phyloP scores from a whole-genome alignment of 345 rosid species.

The Crucihimalaya himalaica region DNA sequence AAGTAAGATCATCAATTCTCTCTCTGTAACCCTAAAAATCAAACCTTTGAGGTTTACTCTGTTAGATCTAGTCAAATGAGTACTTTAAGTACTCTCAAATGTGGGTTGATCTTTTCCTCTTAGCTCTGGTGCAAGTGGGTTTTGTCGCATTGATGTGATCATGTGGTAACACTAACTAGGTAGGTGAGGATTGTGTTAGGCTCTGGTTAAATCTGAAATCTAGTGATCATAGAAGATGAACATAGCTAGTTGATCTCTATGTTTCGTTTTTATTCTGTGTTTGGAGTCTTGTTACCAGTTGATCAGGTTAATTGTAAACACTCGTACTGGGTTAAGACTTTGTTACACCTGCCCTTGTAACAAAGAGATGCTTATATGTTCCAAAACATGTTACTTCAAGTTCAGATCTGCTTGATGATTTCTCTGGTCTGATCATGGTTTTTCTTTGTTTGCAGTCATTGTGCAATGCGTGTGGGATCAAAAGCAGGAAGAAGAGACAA shows the following conservation, averaged over 20 bases:
- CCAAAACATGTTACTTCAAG: background rate
- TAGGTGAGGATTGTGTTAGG: background rate
- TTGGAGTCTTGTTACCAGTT: background rate
- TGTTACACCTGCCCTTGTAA: background rate
- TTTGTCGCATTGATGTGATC: background rate
- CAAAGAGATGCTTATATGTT: background rate
- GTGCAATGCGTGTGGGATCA: conserved; percentile 95
- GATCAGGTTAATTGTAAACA: background rate
- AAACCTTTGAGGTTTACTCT: background rate
- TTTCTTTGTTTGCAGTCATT: conserved; percentile 53
- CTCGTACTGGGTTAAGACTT: background rate
- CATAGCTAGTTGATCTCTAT: background rate
- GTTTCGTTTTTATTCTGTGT: background rate
- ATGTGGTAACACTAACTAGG: background rate
- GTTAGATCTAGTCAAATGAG: conserved; percentile 19
- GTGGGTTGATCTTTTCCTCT: conserved; percentile 2
- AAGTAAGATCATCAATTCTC: conserved; percentile 44
- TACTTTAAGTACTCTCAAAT: background rate
- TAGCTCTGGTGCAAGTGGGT: conserved; percentile 2
- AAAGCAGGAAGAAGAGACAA: conserved; percentile 68
- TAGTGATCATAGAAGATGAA: background rate
- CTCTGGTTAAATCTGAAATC: background rate
- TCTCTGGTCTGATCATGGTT: conserved; percentile 9
- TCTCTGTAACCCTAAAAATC: background rate
- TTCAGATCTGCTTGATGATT: background rate